phyloP scores from a whole-genome alignment of 208 protist species.

The Wallacemonas sp. region DNA sequence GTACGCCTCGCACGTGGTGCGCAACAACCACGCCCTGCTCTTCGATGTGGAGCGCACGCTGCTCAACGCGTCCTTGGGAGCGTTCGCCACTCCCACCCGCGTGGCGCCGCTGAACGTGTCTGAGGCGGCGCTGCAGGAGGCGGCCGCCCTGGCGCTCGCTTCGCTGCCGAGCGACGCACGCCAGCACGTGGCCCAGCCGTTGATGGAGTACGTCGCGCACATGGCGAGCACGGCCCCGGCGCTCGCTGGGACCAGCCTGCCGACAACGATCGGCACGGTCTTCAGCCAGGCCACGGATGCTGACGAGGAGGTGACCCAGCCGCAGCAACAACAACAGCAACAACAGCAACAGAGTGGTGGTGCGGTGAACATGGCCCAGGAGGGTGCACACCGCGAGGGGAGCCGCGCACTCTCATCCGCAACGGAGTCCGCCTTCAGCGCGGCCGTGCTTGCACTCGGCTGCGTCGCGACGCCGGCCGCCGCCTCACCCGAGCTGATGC shows the following conservation, averaged over 20 bases:
- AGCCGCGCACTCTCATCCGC: not conserved
- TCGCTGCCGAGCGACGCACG: slow-evolving; percentile 48
- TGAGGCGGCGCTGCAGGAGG: slow-evolving; percentile 41
- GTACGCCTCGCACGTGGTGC: slow-evolving; percentile 42
- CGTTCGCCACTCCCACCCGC: no score
- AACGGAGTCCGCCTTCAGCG: not conserved
- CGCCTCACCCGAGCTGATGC: slow-evolving; percentile 18
- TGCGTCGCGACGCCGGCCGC: not conserved
- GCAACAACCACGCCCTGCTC: slow-evolving; percentile 34
- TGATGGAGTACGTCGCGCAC: slow-evolving; percentile 55
- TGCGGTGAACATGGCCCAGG: no score
- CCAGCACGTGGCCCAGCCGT: slow-evolving; percentile 46
- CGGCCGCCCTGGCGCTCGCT: slow-evolving; percentile 56
- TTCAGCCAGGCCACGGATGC: no score
- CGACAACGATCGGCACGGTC: no score
- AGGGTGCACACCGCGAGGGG: no score
- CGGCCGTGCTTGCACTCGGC: not conserved
- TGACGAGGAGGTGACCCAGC: no score
- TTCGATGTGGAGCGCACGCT: slow-evolving; percentile 62
- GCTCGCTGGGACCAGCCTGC: not conserved
- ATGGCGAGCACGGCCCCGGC: not conserved
- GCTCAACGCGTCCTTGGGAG: slow-evolving; percentile 35
- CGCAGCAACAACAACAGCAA: no score
- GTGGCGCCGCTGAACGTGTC: not conserved
- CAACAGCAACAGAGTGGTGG: no score